Base-by-base conservation (phyloP, 1,139 yeast species). In the Scheffersomyces cryptocercus region DNA sequence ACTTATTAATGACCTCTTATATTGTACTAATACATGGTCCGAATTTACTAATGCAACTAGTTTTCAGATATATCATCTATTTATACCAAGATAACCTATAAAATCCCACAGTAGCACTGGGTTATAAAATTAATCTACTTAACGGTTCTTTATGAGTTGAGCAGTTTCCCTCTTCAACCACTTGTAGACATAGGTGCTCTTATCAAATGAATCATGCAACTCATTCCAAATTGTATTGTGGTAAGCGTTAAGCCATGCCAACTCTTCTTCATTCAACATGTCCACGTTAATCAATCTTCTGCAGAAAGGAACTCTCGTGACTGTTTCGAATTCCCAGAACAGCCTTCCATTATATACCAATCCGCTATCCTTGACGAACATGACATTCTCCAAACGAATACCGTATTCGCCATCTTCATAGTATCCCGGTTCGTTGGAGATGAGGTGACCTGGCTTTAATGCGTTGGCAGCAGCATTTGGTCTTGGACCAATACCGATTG, bases 361-460 rank as follows among this genome's bases (percentile, higher is more conserved):
- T 20, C 75, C 72, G 43, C 73, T 68, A 44, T 78, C 81, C 54
- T 74, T 75, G 35, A 83, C 85, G 40, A 78, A 81, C 65, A 87
- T 73, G 57, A 89, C 88, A 59, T 88, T 89, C 64, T 95, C 99
- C 51, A 93, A 85, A 59, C 99, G 81, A 48, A 93, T 87, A 46
- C 99, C 99, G 62, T 86, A 95, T 50, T 85, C 85, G 12, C 95
- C 97, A 50, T 88, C 95, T 62, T 89, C 88, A 62, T 95, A 95
- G 65, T 74, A 93, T 0, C 99, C 99, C 1, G 99, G 99, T 66
- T 95, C 99, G 65, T 93, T 90, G 20, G 96, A 86, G 38, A 90
- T 71, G 38, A 91, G 72, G 65, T 89, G 88, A 29, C 99, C 99
- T 3, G 80, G 75, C 52, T 76, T 68, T 46, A 87, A 72, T 2